phyloP scores from a whole-genome alignment of 2,329 filamentous ascomycete species.

The Ploettnerulaceae sp. region DNA sequence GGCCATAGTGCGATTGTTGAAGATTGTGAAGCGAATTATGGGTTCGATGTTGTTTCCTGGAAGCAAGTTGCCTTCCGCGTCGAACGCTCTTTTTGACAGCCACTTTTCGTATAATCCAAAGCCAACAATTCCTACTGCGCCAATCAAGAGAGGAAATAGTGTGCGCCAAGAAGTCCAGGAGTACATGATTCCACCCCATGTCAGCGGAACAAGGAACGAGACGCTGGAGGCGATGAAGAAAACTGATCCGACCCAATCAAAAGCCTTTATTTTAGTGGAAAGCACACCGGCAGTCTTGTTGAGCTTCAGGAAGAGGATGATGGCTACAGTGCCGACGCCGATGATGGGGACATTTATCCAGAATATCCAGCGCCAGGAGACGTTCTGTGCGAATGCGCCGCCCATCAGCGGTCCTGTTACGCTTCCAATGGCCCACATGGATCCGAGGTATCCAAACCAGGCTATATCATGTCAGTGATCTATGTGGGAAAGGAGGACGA shows the following conservation, averaged over 20 bases:
- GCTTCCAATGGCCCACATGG: conserved; percentile 51
- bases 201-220: conserved; percentile 56
- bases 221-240: conserved; percentile 57
- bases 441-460: conserved; percentile 33
- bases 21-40: conserved; percentile 41
- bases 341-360: conserved; percentile 40
- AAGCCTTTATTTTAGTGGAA: conserved; percentile 37
- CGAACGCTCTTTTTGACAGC: conserved; percentile 25
- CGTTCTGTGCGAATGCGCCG: conserved; percentile 48
- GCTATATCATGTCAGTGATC: conserved; percentile 12
- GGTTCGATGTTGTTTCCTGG: conserved; percentile 27
- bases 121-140: conserved; percentile 44
- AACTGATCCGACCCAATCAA: conserved; percentile 59
- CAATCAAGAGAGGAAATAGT: conserved; percentile 56
- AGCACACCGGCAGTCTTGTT: conserved; percentile 23
- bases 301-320: conserved; percentile 29
- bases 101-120: conserved; percentile 50
- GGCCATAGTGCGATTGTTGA: conserved; percentile 43
- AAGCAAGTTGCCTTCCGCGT: conserved; percentile 22
- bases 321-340: conserved; percentile 23
- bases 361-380: conserved; percentile 59
- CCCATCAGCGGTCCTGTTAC: conserved; percentile 48
- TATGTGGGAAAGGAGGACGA: not conserved
- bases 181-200: conserved; percentile 61
- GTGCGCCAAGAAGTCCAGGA: conserved; percentile 58